phyloP scores from a whole-genome alignment of 805 yeast genomes.

The Scheffersomyces stipitis region DNA sequence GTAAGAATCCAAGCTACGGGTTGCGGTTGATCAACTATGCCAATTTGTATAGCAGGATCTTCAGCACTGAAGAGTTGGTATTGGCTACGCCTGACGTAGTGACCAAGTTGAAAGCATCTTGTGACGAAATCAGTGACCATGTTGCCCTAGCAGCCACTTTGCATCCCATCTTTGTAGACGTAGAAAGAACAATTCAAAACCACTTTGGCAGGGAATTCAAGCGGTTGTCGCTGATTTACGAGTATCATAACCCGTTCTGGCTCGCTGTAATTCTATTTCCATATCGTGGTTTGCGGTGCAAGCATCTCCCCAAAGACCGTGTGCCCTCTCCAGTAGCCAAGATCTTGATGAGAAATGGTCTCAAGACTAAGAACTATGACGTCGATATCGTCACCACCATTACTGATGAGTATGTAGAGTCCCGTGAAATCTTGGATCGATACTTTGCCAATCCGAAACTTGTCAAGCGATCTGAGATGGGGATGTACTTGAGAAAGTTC shows the following conservation, averaged over 20 bases:
- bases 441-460: constrained; percentile 11
- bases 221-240: not conserved
- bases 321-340: constrained; percentile 42
- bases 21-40: constrained; percentile 56
- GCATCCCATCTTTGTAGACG: constrained; percentile 16
- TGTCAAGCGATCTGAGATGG: constrained; percentile 56
- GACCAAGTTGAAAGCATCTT: constrained; percentile 13
- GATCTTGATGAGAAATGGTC: constrained; percentile 62
- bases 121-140: constrained; percentile 13
- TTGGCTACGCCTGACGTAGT: constrained; percentile 5
- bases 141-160: constrained; percentile 22
- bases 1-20: constrained; percentile 63
- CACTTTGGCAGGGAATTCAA: not conserved
- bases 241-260: constrained; percentile 37
- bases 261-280: constrained; percentile 50
- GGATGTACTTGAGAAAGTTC: constrained; percentile 54
- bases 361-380: constrained; percentile 61
- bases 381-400: constrained; percentile 51
- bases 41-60: constrained; percentile 57
- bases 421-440: constrained; percentile 21
- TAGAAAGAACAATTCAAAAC: not conserved
- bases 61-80: constrained; percentile 34
- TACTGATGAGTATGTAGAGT: constrained; percentile 24
- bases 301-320: constrained; percentile 39
- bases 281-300: constrained; percentile 41